phyloP scores from a whole-genome alignment of 352 stramenopile genomes.

The Phytophthora ramorum region DNA sequence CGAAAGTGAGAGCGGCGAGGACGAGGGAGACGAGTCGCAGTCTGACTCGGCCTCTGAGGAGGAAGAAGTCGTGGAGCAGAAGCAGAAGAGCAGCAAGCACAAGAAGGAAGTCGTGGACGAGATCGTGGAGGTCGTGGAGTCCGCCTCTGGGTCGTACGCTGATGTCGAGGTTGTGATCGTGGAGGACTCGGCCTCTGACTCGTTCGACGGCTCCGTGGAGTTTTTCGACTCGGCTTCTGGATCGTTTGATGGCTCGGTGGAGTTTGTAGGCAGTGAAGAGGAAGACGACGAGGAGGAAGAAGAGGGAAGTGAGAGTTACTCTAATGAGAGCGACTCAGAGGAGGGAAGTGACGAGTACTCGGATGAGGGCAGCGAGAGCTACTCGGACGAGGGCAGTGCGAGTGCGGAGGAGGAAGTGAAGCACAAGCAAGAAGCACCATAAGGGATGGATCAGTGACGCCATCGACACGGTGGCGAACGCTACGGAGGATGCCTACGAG shows the following conservation, averaged over 20 bases:
- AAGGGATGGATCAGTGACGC: constrained; percentile 33
- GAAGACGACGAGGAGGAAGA: constrained; percentile 9
- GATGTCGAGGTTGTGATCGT: constrained; percentile 33
- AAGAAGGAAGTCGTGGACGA: constrained; percentile 24
- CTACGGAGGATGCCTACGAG: constrained; percentile 32
- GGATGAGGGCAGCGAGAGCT: constrained; percentile 20
- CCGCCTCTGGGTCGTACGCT: constrained; percentile 17
- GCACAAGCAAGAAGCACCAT: constrained; percentile 33
- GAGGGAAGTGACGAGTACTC: constrained; percentile 14
- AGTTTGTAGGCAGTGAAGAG: constrained; percentile 34
- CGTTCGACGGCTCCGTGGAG: constrained; percentile 27
- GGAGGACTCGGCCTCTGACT: constrained; percentile 24
- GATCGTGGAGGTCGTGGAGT: background rate
- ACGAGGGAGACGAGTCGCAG: constrained; percentile 22
- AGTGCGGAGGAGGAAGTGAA: constrained; percentile 19
- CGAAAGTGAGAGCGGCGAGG: constrained; percentile 21
- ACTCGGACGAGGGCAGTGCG: constrained; percentile 20
- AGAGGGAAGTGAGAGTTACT: constrained; percentile 14
- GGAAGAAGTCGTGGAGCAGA: constrained; percentile 6
- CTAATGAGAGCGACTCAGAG: constrained; percentile 5
- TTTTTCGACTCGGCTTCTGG: constrained; percentile 28
- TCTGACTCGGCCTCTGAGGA: constrained; percentile 25
- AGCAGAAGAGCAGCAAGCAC: constrained; percentile 30
- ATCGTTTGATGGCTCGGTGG: constrained; percentile 28
- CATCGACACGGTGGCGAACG: constrained; percentile 36